Percentiles rank a stretch among this genome's conserved stretches.
These are phyloP conservation scores for Magnaporthiopsis poae DNA, from an alignment of 2,329 filamentous ascomycete species.

Conservation along the genomic window DNA sequence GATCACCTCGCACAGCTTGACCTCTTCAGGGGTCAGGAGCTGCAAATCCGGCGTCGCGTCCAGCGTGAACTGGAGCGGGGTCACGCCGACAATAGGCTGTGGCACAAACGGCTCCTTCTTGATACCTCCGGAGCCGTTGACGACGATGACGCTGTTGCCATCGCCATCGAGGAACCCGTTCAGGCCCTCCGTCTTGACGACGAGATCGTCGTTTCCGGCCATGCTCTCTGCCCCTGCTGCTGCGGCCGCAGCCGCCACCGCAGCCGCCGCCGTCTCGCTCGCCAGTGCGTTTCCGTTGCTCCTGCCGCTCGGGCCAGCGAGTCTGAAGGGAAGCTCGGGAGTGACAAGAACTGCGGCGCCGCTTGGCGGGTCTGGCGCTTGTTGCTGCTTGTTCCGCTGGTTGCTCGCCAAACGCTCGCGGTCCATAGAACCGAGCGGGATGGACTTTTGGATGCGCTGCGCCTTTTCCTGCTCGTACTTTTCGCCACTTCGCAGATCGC, in stretches of 20 bases:
- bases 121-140: slow-evolving; percentile 16
- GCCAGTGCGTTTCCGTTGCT: slow-evolving; percentile 44
- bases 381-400: slow-evolving; percentile 58
- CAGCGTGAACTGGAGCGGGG: slow-evolving; percentile 58
- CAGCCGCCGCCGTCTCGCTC: slow-evolving; percentile 27
- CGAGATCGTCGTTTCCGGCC: slow-evolving; percentile 21
- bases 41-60: slow-evolving; percentile 76
- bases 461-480: slow-evolving; percentile 89
- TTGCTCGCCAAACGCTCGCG: slow-evolving; percentile 64
- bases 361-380: slow-evolving; percentile 59
- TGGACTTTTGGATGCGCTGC: slow-evolving; percentile 56
- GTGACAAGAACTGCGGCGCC: slow-evolving; percentile 69
- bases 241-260: slow-evolving; percentile 10
- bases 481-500: slow-evolving; percentile 74
- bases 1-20: slow-evolving; percentile 73
- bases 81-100: slow-evolving; percentile 50
- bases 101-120: slow-evolving; percentile 43
- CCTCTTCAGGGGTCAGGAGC: slow-evolving; percentile 72
- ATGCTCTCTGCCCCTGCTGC: slow-evolving; percentile 15
- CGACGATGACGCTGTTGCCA: slow-evolving; percentile 20
- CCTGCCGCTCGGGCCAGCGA: slow-evolving; percentile 19
- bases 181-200: slow-evolving; percentile 29
- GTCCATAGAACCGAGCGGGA: slow-evolving; percentile 73
- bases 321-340: slow-evolving; percentile 62
- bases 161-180: slow-evolving; percentile 28